Conservation (phyloP, 78 protist species). For the slime mould (Dictyostelium discoideum) region dicty_2.7 NC_007089.4:939001-939500, state of each 20-base stretch:
- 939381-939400: not conserved
- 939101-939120: not conserved
- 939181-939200: conserved; percentile 43
- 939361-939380: conserved; percentile 44
- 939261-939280: conserved; percentile 77
- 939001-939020: conserved; percentile 72
- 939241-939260: conserved; percentile 50
- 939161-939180: conserved; percentile 60
- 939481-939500: not conserved
- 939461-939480: not conserved
- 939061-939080: conserved; percentile 64
- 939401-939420: no score
- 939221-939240: conserved; percentile 56
- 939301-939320: not conserved
- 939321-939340: not conserved
- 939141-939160: conserved; percentile 80
- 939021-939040: conserved; percentile 67
- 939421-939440: no score
- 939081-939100: conserved; percentile 21
- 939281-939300: conserved; percentile 18
- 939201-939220: conserved; percentile 82
- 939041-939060: conserved; percentile 42
- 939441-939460: no score
- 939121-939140: conserved; percentile 55
- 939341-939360: conserved; percentile 41